Evolutionary conservation across 768 basidiomycete genomes (phyloP).

Genomic region (Russula ochroleuca): DNA sequence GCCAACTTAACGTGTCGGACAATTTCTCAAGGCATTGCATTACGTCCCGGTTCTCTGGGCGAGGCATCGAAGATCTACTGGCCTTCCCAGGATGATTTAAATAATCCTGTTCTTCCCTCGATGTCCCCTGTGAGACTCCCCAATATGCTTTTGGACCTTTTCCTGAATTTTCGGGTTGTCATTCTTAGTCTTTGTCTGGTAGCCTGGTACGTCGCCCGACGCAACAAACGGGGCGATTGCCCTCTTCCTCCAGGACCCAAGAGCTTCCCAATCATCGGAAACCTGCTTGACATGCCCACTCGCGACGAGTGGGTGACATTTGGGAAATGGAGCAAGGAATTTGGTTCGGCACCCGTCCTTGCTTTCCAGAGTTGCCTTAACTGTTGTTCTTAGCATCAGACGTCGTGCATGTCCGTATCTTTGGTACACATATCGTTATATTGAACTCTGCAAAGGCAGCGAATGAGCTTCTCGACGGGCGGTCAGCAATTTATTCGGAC

Average conservation of each 20-base stretch:
- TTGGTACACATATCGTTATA: slow-evolving; percentile 10
- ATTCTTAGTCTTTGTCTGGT: not conserved
- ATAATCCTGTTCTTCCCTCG: not conserved
- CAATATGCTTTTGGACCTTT: not conserved
- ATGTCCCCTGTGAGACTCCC: not conserved
- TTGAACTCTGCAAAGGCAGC: slow-evolving; percentile 15
- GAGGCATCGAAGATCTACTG: not conserved
- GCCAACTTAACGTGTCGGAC: too few relatives aligned
- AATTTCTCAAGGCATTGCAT: too few relatives aligned
- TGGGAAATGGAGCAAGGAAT: slow-evolving; percentile 3
- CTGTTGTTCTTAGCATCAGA: not conserved
- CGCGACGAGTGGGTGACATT: slow-evolving; percentile 2
- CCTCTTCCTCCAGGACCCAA: slow-evolving; percentile 14
- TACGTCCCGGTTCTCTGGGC: too few relatives aligned
- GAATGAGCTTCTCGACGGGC: slow-evolving; percentile 5
- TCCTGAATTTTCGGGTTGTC: not conserved
- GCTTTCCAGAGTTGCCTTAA: not conserved
- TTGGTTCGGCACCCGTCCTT: not conserved
- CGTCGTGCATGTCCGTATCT: slow-evolving; percentile 6
- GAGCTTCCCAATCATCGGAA: slow-evolving; percentile 11
- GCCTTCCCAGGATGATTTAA: too few relatives aligned
- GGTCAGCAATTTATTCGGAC: slow-evolving; percentile 16
- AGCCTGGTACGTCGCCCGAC: not conserved
- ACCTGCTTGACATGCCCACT: slow-evolving; percentile 13
- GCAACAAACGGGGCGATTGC: not conserved